Conservation (phyloP, 768 basidiomycete genomes). For the Galerina sulciceps region DNA sequence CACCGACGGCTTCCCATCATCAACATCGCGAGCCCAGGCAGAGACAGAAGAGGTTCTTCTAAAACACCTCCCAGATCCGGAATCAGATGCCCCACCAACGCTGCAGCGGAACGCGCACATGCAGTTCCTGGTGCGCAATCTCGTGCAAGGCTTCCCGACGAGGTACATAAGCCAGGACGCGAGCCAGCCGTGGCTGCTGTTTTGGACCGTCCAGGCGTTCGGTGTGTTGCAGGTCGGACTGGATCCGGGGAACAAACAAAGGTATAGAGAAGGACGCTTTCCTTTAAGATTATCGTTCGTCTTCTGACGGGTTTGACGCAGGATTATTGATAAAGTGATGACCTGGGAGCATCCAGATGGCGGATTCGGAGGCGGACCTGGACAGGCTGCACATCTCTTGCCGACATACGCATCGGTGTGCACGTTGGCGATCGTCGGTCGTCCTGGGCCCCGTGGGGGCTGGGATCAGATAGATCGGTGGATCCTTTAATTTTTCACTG, state of each 20-base stretch:
- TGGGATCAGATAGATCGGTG: slow-evolving; percentile 90
- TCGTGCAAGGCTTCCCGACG: slow-evolving; percentile 80
- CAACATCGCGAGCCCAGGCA: slow-evolving; percentile 63
- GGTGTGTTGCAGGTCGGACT: slow-evolving; percentile 77
- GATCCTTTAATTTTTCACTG: slow-evolving; percentile 17
- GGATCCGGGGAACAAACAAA: slow-evolving; percentile 77
- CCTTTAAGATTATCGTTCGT: neutral
- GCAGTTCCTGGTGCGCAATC: slow-evolving; percentile 72
- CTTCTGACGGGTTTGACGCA: slow-evolving; percentile 28
- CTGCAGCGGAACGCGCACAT: slow-evolving; percentile 73
- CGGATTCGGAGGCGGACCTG: slow-evolving; percentile 91
- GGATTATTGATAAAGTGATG: slow-evolving; percentile 81
- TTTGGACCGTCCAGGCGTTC: slow-evolving; percentile 90
- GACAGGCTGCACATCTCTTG: slow-evolving; percentile 85
- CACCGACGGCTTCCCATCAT: slow-evolving; percentile 63
- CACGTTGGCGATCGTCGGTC: slow-evolving; percentile 80
- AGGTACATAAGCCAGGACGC: slow-evolving; percentile 88
- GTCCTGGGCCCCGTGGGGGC: slow-evolving; percentile 72
- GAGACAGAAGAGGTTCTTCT: slow-evolving; percentile 71
- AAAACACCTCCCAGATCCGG: slow-evolving; percentile 48
- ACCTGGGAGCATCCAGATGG: slow-evolving; percentile 85
- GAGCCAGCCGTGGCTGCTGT: slow-evolving; percentile 93
- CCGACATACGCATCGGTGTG: slow-evolving; percentile 91
- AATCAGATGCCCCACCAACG: slow-evolving; percentile 24
- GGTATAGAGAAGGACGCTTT: too few species aligned